A percentile compares a stretch with the other conserved stretches of the same genome.
These are phyloP conservation scores for Aotearoamyces nothofagi DNA, from an alignment of 2,329 filamentous ascomycete species.

Conservation along the genomic window DNA sequence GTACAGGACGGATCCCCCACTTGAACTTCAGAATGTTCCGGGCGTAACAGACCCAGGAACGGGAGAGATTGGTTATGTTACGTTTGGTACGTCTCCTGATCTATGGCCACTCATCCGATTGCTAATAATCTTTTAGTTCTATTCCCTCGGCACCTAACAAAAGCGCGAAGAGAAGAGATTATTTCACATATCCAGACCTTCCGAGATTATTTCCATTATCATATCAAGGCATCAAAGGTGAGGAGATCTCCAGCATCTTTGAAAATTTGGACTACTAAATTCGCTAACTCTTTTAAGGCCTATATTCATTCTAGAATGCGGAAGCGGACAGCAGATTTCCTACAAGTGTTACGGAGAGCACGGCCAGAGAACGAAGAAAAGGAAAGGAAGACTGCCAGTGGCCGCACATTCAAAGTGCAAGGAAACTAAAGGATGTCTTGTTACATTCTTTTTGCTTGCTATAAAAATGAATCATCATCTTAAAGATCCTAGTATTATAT, in stretches of 20 bases:
- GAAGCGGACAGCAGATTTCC: slow-evolving; percentile 91
- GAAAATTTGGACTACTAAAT: slow-evolving; percentile 5
- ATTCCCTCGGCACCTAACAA: slow-evolving; percentile 86
- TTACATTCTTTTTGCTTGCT: too few relatives aligned
- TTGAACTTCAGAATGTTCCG: slow-evolving; percentile 77
- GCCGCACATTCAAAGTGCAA: slow-evolving; percentile 61
- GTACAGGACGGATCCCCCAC: slow-evolving; percentile 84
- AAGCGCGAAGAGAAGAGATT: slow-evolving; percentile 80
- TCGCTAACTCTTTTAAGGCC: slow-evolving; percentile 34
- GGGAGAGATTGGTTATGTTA: slow-evolving; percentile 91
- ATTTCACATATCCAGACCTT: slow-evolving; percentile 99
- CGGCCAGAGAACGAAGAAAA: slow-evolving; percentile 92
- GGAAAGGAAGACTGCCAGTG: slow-evolving; percentile 95
- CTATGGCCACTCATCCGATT: slow-evolving; percentile 2
- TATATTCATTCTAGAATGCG: slow-evolving; percentile 99
- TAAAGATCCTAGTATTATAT: too few relatives aligned
- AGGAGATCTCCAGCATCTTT: slow-evolving; percentile 1
- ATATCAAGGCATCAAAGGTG: slow-evolving; percentile 96
- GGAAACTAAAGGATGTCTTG: slow-evolving; percentile 7
- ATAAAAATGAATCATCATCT: too few relatives aligned
- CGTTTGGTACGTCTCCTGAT: slow-evolving; percentile 56
- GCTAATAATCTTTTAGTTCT: slow-evolving; percentile 45
- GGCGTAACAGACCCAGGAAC: slow-evolving; percentile 64
- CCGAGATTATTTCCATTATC: slow-evolving; percentile 99
- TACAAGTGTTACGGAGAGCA: slow-evolving; percentile 96